Percentiles rank a stretch among this genome's conserved stretches.
Evolutionary conservation across 208 protist genomes (phyloP).

Genomic region (Herpetomonas tarakana): DNA sequence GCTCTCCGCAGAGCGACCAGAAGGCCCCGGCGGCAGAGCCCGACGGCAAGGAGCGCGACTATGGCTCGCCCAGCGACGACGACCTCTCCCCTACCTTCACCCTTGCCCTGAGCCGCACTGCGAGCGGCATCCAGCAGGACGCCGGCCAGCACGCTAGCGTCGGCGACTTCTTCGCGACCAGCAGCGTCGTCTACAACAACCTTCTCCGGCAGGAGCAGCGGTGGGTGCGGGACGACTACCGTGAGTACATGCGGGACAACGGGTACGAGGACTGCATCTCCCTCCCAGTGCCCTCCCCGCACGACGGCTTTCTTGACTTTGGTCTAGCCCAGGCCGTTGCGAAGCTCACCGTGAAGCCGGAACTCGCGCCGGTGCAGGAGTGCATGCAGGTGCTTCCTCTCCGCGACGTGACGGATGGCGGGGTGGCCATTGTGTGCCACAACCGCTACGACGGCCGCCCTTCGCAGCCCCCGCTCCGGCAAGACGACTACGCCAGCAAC

Average conservation of each 20-base stretch:
- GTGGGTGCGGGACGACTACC: neutral
- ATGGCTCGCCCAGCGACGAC: neutral
- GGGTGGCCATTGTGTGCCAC: constrained; percentile 5
- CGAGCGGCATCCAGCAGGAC: neutral
- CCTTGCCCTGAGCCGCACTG: neutral
- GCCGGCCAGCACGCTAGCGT: neutral
- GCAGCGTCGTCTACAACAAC: constrained; percentile 1
- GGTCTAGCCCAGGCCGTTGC: neutral
- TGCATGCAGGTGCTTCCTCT: constrained; percentile 1
- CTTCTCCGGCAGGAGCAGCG: neutral
- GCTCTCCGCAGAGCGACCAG: neutral
- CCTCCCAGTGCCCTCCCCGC: constrained; percentile 23
- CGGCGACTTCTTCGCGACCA: neutral
- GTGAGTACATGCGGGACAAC: constrained; percentile 10
- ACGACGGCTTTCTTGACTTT: constrained; percentile 20
- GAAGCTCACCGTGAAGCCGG: constrained; percentile 1
- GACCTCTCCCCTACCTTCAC: neutral
- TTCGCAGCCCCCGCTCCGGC: neutral
- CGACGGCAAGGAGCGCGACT: neutral
- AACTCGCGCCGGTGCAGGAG: neutral
- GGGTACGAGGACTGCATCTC: constrained; percentile 12
- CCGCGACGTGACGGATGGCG: neutral
- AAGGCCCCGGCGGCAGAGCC: neutral
- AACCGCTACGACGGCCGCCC: neutral
- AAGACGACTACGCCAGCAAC: neutral